Evolutionary conservation across 2,329 filamentous ascomycete genomes (phyloP).

Genomic region (Fusarium globosum): DNA sequence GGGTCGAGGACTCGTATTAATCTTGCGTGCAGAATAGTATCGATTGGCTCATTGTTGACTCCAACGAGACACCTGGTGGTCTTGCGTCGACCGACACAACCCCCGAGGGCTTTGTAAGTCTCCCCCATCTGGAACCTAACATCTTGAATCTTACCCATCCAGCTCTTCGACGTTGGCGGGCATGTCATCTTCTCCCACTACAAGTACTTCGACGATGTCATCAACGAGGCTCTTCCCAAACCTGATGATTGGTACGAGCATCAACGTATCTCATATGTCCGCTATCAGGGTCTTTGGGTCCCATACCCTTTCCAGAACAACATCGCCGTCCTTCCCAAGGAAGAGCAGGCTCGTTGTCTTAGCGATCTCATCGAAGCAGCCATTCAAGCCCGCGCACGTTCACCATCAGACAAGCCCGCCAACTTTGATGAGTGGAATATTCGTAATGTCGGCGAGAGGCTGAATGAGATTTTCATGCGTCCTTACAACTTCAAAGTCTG

Average conservation of each 20-base stretch:
- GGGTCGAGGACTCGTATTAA: too few species aligned
- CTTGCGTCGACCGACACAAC: conserved; percentile 95
- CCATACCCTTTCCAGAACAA: conserved; percentile 99
- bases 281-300: conserved; percentile 95
- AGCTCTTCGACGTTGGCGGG: conserved; percentile 98
- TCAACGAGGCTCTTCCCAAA: conserved; percentile 94
- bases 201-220: conserved; percentile 99
- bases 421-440: conserved; percentile 99
- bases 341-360: conserved; percentile 93
- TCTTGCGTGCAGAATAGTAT: conserved; percentile 74
- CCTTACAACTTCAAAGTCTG: conserved; percentile 99
- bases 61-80: conserved; percentile 90
- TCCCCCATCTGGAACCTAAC: too few species aligned
- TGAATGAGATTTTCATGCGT: conserved; percentile 97
- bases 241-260: conserved; percentile 97
- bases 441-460: conserved; percentile 86
- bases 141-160: conserved; percentile 1
- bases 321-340: conserved; percentile 96
- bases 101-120: conserved; percentile 69
- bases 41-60: conserved; percentile 96
- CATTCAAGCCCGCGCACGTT: conserved; percentile 81
- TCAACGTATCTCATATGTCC: conserved; percentile 98
- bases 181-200: conserved; percentile 99
- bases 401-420: conserved; percentile 83
- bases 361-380: conserved; percentile 96